phyloP scores from a whole-genome alignment of 202 grass and related monocot species.

The Eragrostis tef region DNA sequence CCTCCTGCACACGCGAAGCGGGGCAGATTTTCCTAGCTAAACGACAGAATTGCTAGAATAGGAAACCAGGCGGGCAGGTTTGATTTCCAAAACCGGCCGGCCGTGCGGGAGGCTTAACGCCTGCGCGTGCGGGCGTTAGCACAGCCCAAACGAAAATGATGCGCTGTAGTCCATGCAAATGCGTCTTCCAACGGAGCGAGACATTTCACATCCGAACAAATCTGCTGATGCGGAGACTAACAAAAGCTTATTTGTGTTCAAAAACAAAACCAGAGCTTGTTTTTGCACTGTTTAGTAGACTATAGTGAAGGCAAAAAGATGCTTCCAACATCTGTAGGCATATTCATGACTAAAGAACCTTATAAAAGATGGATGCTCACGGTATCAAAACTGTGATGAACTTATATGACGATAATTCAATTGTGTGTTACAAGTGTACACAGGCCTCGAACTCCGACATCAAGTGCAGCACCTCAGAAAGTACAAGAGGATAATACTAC shows the following conservation, averaged over 20 bases:
- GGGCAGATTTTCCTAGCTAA: no score
- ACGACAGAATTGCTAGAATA: no score
- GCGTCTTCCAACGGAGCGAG: neutral
- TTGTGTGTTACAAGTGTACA: constrained; percentile 12
- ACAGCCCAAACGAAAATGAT: neutral
- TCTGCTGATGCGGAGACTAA: neutral
- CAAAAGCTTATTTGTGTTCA: no score
- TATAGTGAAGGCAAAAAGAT: neutral
- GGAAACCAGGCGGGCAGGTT: no score
- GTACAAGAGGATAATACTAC: no score
- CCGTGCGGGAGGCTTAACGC: no score
- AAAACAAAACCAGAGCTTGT: no score
- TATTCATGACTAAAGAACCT: neutral
- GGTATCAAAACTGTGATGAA: constrained; percentile 31
- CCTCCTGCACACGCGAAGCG: no score
- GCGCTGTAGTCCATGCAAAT: neutral
- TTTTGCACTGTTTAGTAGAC: neutral
- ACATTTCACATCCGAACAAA: neutral
- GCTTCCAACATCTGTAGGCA: neutral
- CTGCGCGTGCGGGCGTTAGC: no score
- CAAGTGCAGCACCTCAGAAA: constrained; percentile 14
- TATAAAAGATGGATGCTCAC: neutral
- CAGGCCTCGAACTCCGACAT: no score
- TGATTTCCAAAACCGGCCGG: no score
- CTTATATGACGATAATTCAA: constrained; percentile 13